phyloP scores from a whole-genome alignment of 78 protist species.

The Dictyostelium purpureum region DNA sequence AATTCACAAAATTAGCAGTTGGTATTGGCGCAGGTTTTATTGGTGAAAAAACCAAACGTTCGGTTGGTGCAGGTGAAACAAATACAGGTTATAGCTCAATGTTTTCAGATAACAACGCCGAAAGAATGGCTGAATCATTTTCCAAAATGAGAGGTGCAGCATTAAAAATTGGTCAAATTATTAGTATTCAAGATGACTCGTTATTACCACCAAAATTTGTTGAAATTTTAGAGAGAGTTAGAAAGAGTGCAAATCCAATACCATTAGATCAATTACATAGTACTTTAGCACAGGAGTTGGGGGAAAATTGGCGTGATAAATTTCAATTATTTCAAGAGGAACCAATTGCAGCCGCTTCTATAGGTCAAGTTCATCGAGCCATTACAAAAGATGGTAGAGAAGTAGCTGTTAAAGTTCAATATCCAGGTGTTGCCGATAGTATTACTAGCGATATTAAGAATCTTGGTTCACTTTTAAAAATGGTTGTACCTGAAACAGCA shows the following conservation, averaged over 20 bases:
- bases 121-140: conserved; percentile 82
- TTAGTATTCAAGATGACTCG: conserved; percentile 90
- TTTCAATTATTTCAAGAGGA: conserved; percentile 73
- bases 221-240: conserved; percentile 85
- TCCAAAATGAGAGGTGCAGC: conserved; percentile 96
- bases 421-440: conserved; percentile 91
- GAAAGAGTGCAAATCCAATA: conserved; percentile 90
- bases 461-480: conserved; percentile 50
- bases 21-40: conserved; percentile 68
- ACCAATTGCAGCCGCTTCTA: conserved; percentile 94
- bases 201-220: conserved; percentile 63
- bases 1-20: conserved; percentile 57
- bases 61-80: not conserved
- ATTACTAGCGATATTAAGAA: conserved; percentile 87
- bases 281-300: conserved; percentile 82
- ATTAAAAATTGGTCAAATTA: conserved; percentile 92
- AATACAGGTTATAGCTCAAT: not conserved
- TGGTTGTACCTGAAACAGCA: conserved; percentile 88
- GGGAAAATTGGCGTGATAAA: conserved; percentile 80
- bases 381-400: conserved; percentile 64
- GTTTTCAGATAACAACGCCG: conserved; percentile 62
- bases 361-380: conserved; percentile 94
- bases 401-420: conserved; percentile 91
- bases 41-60: conserved; percentile 33
- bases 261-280: conserved; percentile 77